Evolutionary conservation across 2,329 filamentous ascomycete species (phyloP).

Genomic region (Botrytis elliptica): DNA sequence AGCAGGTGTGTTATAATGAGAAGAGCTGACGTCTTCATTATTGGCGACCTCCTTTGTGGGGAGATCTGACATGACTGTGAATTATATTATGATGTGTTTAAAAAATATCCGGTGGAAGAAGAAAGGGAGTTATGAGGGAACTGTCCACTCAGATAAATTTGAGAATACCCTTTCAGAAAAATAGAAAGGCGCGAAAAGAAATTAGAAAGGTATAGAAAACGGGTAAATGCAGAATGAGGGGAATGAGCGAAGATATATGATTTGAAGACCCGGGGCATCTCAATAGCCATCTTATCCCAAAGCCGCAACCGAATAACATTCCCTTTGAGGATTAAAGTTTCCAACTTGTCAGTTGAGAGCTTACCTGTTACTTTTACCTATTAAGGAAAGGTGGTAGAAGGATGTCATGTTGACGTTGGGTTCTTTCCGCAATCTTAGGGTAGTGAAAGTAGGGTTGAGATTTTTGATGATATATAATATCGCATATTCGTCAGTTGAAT

Average conservation of each 20-base stretch:
- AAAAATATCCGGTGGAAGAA: not conserved
- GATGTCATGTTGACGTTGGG: not conserved
- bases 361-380: constrained; percentile 3
- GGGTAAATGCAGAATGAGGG: not conserved
- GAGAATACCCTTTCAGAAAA: not conserved
- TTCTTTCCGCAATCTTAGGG: not conserved
- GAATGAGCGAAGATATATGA: constrained; percentile 15
- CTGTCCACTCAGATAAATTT: not conserved
- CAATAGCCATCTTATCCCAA: not conserved
- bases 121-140: not conserved
- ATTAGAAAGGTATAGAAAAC: not conserved
- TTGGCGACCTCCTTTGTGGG: not conserved
- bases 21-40: not conserved
- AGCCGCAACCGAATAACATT: constrained; percentile 1
- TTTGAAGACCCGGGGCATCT: not conserved
- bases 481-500: too few species aligned
- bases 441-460: not conserved
- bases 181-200: not conserved
- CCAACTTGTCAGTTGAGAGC: not conserved
- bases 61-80: constrained; percentile 8
- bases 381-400: constrained; percentile 14
- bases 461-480: too few species aligned
- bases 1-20: not conserved
- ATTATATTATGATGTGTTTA: not conserved
- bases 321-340: not conserved